Conservation (phyloP, 768 basidiomycete genomes). For the Tricholoma terreum region DNA sequence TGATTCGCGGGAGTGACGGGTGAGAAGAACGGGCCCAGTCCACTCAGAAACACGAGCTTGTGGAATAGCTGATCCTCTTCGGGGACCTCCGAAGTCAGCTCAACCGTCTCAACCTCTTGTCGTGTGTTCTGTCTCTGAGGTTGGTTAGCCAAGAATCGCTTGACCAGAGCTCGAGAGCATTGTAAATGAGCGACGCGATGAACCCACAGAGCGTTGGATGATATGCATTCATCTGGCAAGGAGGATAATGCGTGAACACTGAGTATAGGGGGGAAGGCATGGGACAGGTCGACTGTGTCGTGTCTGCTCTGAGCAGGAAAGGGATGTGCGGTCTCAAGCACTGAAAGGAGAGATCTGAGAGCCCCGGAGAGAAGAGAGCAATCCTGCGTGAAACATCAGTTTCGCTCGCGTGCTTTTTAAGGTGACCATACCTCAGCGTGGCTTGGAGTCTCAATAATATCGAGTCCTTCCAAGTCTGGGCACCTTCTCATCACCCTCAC, state of each 20-base stretch:
- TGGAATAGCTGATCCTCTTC: slow-evolving; percentile 36
- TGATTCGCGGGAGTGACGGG: neutral
- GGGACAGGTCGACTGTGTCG: neutral
- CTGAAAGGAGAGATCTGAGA: slow-evolving; percentile 12
- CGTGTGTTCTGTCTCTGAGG: slow-evolving; percentile 5
- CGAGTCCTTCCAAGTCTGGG: neutral
- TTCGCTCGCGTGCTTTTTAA: neutral
- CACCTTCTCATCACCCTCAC: slow-evolving; percentile 10
- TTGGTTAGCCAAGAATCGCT: slow-evolving; percentile 21
- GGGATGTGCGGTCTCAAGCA: slow-evolving; percentile 13
- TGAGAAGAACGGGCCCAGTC: slow-evolving; percentile 31
- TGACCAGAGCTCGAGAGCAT: slow-evolving; percentile 31
- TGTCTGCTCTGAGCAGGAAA: slow-evolving; percentile 7
- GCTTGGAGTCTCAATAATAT: slow-evolving; percentile 5
- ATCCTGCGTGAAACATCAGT: neutral
- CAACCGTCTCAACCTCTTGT: slow-evolving; percentile 16
- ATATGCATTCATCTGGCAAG: slow-evolving; percentile 11
- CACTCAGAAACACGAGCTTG: slow-evolving; percentile 42
- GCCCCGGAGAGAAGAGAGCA: slow-evolving; percentile 7
- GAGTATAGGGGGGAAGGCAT: slow-evolving; percentile 11
- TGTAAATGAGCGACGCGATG: slow-evolving; percentile 24
- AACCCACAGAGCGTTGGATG: slow-evolving; percentile 36
- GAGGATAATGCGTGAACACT: slow-evolving; percentile 10
- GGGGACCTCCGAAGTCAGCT: slow-evolving; percentile 20
- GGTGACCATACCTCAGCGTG: neutral